These are phyloP conservation scores for Medicago arabica DNA, from an alignment of 306 rosid species.

Conservation along the genomic window DNA sequence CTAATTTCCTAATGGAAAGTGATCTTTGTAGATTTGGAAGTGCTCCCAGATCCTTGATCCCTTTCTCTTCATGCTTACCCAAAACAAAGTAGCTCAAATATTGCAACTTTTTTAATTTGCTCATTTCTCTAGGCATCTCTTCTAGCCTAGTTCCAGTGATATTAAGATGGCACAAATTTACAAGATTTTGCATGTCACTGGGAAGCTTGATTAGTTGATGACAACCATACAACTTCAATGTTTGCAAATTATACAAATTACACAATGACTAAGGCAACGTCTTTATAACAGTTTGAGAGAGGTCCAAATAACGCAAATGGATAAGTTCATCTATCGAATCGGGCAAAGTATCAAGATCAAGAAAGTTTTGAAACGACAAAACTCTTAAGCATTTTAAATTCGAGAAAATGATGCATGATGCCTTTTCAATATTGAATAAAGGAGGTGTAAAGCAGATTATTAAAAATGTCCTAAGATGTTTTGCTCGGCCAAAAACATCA, in stretches of 20 bases:
- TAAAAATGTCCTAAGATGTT: neutral
- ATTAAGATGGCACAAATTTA: neutral
- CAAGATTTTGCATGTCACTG: constrained; percentile 4
- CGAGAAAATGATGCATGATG: neutral
- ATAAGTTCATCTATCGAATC: neutral
- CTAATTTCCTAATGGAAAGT: neutral
- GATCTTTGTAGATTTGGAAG: constrained; percentile 21
- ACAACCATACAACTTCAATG: rapidly evolving
- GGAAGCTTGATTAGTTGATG: rapidly evolving
- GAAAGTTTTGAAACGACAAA: neutral
- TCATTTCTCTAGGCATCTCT: constrained; percentile 21
- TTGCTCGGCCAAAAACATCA: neutral
- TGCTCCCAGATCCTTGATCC: neutral
- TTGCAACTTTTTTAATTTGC: neutral
- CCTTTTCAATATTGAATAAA: neutral
- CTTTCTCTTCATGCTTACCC: neutral
- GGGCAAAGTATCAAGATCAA: neutral
- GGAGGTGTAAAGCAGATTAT: neutral
- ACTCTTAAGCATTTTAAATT: constrained; percentile 1
- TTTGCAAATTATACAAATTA: neutral
- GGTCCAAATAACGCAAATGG: neutral
- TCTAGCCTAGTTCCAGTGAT: rapidly evolving
- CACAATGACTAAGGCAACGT: neutral
- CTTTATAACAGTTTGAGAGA: neutral
- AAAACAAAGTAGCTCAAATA: neutral